Evolutionary conservation across 2,329 filamentous ascomycete genomes (phyloP).

Genomic region (Colletotrichum sansevieriae): DNA sequence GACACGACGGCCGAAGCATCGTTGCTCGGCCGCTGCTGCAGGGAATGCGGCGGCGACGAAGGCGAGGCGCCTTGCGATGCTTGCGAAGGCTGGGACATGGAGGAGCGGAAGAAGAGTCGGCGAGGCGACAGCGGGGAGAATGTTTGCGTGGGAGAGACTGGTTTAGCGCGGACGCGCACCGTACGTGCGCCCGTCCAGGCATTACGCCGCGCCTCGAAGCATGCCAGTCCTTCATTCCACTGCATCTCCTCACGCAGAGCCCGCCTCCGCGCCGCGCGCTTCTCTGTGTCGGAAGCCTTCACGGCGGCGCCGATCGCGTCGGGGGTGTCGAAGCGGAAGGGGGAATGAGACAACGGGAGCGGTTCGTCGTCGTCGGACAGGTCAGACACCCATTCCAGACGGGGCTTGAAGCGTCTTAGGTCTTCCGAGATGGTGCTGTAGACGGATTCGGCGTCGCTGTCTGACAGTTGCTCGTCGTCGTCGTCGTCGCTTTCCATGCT

Average conservation of each 20-base stretch:
- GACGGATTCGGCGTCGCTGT: conserved; percentile 61
- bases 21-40: conserved; percentile 44
- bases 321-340: conserved; percentile 65
- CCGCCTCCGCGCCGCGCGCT: conserved; percentile 68
- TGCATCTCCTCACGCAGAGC: conserved; percentile 73
- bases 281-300: conserved; percentile 58
- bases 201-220: conserved; percentile 82
- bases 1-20: conserved; percentile 55
- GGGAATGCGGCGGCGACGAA: conserved; percentile 41
- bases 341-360: conserved; percentile 53
- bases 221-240: conserved; percentile 87
- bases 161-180: conserved; percentile 66
- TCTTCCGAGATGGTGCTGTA: conserved; percentile 72
- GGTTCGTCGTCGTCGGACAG: conserved; percentile 64
- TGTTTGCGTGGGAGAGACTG: conserved; percentile 54
- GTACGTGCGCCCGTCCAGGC: conserved; percentile 85
- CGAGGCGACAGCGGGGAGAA: conserved; percentile 60
- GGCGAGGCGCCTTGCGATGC: conserved; percentile 44
- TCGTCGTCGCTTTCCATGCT: conserved; percentile 43
- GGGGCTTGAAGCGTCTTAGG: conserved; percentile 61
- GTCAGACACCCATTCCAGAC: conserved; percentile 70
- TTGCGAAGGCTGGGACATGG: conserved; percentile 57
- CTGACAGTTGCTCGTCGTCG: conserved; percentile 57
- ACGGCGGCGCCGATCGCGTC: conserved; percentile 60
- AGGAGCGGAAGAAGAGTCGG: conserved; percentile 64